Evolutionary conservation across 2,329 filamentous ascomycete species (phyloP).

Genomic region (Aspergillus quadrilineatus): DNA sequence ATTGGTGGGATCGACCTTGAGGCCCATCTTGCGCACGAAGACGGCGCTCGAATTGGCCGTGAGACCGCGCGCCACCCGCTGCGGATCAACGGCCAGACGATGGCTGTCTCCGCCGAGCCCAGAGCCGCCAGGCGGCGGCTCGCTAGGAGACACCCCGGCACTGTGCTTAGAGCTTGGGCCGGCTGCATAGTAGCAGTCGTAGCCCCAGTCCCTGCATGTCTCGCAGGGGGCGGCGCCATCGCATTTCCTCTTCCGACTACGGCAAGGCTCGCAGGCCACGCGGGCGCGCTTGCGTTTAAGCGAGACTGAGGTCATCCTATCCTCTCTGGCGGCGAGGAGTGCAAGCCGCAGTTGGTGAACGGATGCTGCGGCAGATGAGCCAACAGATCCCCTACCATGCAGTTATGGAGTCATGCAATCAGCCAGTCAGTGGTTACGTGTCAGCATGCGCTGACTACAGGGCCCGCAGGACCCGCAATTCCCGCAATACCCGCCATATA

Average conservation of each 20-base stretch:
- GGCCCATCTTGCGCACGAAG: constrained; percentile 53
- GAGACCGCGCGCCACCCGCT: constrained; percentile 25
- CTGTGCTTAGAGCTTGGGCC: background rate
- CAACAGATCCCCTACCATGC: no score
- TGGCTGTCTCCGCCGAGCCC: background rate
- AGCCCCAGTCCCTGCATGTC: constrained; percentile 7
- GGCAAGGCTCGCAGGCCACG: constrained; percentile 13
- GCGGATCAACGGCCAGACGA: background rate
- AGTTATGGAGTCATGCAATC: no score
- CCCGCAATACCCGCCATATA: no score
- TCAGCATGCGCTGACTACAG: no score
- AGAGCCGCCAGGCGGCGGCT: no score
- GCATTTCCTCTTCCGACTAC: constrained; percentile 17
- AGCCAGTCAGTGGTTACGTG: no score
- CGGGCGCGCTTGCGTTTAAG: background rate
- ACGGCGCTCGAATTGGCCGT: constrained; percentile 58
- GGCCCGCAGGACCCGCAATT: no score
- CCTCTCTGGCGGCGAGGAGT: background rate
- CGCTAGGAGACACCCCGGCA: no score
- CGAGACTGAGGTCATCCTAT: background rate
- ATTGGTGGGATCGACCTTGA: constrained; percentile 53
- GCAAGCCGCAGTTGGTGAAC: background rate
- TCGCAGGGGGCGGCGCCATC: constrained; percentile 9
- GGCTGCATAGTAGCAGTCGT: constrained; percentile 9
- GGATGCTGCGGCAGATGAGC: no score